Base-by-base conservation (phyloP, 1,139 yeast species). In the Protomyces pachydermus region DNA sequence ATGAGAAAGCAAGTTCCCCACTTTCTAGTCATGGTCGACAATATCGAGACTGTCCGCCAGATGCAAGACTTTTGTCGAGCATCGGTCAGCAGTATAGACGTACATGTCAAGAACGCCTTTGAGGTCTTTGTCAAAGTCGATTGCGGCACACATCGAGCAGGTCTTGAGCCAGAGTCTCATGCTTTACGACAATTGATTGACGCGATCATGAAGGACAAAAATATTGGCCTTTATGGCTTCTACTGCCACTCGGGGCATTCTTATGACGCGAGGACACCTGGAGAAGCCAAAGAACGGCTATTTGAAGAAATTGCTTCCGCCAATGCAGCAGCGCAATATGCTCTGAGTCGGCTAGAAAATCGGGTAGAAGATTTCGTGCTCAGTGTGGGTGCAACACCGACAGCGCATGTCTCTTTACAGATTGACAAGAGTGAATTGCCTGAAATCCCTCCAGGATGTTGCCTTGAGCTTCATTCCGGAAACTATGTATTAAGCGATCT, bases 191-290 rank as follows among this genome's bases (percentile, higher is more conserved):
- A 73, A 4, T 69, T 80, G n/a, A 67, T 82, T 18, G 65, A 72
- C 1, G 72, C 73, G 51, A 70, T 78, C 1, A 16, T 50, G 4
- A 60, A 75, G 1, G 16, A 37, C 42, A 23, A 66, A 14, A 73
- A 75, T 2, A 67, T 73, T 3, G 66, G 69, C 16, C 67, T 87
- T 9, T 82, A 78, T 69, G 95, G 95, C 0, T 83, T 87, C 70
- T 88, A 88, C 73, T 85, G 88, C 61, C 95, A 88, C 74, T 89
- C 91, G 0, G 95, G 95, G 1, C 88, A 86, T 69, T 85, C 91
- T 0, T 88, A 88, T 70, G 76, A 77, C 1, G 78, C 87, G 0
- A 74, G 76, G 14, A 74, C 79, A n/a, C 73, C 77, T 45, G 77
- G 75, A 1, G 79, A 79, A 35, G 88, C 90, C 0, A 79, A 79